Conservation (phyloP, 2,329 filamentous ascomycete species). For the Fusarium sp. region DNA sequence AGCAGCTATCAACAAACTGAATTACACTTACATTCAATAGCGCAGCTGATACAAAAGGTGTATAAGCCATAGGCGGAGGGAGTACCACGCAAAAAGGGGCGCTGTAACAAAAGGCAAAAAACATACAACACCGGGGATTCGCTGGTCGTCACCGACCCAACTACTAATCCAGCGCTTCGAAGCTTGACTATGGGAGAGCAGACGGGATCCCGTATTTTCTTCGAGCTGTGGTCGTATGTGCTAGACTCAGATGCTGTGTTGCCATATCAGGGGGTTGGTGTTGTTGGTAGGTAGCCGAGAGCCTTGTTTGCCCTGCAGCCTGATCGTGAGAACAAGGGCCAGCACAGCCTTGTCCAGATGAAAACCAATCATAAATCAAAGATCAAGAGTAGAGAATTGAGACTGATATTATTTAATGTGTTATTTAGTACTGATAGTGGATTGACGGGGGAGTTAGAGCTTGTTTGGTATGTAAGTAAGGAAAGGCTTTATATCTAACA, state of each 20-base stretch:
- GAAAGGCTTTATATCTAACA: neutral
- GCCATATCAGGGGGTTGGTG: neutral
- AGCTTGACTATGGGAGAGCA: slow-evolving; percentile 28
- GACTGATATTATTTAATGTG: neutral
- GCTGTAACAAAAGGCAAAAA: neutral
- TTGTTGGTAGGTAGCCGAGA: neutral
- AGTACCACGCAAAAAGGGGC: neutral
- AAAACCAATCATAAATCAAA: slow-evolving; percentile 15
- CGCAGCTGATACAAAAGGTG: neutral
- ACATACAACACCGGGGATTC: slow-evolving; percentile 28
- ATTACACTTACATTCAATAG: too few species aligned
- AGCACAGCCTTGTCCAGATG: neutral
- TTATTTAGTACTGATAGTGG: neutral
- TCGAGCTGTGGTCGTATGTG: slow-evolving; percentile 29
- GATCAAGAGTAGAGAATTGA: accelerated
- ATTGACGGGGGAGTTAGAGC: neutral
- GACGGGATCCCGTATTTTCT: slow-evolving; percentile 29
- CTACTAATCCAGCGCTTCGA: slow-evolving; percentile 30
- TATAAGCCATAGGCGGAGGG: neutral
- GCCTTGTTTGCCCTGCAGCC: slow-evolving; percentile 9
- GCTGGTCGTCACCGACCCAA: slow-evolving; percentile 29
- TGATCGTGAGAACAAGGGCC: neutral
- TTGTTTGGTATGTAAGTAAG: neutral
- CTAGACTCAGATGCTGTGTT: neutral
- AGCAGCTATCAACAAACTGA: neutral